phyloP scores from a whole-genome alignment of 2,329 filamentous ascomycete genomes.

The Paracamarosporium sp. region DNA sequence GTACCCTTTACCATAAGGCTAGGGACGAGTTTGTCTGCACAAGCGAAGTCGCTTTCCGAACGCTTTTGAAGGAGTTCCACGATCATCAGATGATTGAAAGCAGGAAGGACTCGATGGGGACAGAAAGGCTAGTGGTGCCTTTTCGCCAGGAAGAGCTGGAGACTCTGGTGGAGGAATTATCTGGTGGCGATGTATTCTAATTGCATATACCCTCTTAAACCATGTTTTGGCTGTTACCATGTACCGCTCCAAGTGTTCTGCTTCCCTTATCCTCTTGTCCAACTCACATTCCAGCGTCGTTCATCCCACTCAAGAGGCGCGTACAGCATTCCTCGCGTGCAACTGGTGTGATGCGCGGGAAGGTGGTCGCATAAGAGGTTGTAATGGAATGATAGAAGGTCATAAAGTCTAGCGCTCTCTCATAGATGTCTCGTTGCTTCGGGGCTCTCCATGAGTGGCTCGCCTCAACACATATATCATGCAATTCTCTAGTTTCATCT shows the following conservation, averaged over 20 bases:
- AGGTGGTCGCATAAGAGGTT: background rate
- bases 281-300: background rate
- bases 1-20: slow-evolving; percentile 91
- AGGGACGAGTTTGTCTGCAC: slow-evolving; percentile 97
- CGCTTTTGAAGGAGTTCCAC: slow-evolving; percentile 94
- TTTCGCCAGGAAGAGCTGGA: slow-evolving; percentile 90
- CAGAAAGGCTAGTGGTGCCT: slow-evolving; percentile 83
- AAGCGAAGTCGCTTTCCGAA: slow-evolving; percentile 94
- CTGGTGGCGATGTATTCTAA: slow-evolving; percentile 34
- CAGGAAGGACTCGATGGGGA: slow-evolving; percentile 82
- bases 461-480: background rate
- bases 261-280: background rate
- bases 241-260: background rate
- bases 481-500: slow-evolving; percentile 5
- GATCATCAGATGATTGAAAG: slow-evolving; percentile 98
- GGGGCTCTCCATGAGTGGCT: background rate
- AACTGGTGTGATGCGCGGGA: background rate
- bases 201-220: slow-evolving; percentile 10
- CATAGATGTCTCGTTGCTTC: background rate
- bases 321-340: background rate
- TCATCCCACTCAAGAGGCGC: background rate
- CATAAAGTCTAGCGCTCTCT: background rate
- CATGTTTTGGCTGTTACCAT: background rate
- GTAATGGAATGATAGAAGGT: background rate
- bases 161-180: slow-evolving; percentile 81